phyloP scores from a whole-genome alignment of 768 basidiomycete species.

The Chalciporus piperatus region DNA sequence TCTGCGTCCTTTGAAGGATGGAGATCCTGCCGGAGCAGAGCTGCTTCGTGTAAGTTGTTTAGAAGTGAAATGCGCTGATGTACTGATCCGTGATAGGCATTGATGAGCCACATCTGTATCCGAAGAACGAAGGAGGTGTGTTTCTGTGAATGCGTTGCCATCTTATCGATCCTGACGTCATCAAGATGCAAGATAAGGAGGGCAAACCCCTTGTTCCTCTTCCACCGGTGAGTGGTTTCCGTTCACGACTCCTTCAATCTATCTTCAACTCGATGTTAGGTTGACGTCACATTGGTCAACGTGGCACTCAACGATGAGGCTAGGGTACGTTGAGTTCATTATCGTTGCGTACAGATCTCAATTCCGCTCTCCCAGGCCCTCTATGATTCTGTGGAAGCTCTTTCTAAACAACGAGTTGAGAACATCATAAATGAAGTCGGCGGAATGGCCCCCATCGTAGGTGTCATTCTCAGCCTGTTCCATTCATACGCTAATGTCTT shows the following conservation, averaged over 20 bases:
- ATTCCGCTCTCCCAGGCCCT: conserved; percentile 40
- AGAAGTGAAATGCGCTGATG: not conserved
- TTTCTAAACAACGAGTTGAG: conserved; percentile 63
- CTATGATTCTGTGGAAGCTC: conserved; percentile 66
- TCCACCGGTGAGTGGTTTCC: conserved; percentile 51
- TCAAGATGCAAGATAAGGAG: conserved; percentile 77
- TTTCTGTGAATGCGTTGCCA: not conserved
- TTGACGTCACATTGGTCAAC: conserved; percentile 74
- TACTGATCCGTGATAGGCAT: conserved; percentile 42
- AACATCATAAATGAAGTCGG: conserved; percentile 43
- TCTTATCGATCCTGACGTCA: conserved; percentile 16
- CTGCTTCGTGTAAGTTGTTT: conserved; percentile 56
- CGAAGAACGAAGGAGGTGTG: conserved; percentile 79
- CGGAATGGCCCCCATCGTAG: conserved; percentile 42
- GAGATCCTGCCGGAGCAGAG: conserved; percentile 63
- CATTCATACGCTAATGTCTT: conserved; percentile 3
- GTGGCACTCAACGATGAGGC: conserved; percentile 64
- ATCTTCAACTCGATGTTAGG: conserved; percentile 36
- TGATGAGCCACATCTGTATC: conserved; percentile 78
- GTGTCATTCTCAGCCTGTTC: not conserved
- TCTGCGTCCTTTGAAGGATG: conserved; percentile 72
- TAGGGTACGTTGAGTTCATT: conserved; percentile 45
- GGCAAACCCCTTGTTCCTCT: conserved; percentile 74
- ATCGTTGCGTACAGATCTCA: not conserved
- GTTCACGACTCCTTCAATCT: not conserved